These are phyloP conservation scores for Phoma herbarum DNA, from an alignment of 2,329 filamentous ascomycete genomes.

Conservation along the genomic window DNA sequence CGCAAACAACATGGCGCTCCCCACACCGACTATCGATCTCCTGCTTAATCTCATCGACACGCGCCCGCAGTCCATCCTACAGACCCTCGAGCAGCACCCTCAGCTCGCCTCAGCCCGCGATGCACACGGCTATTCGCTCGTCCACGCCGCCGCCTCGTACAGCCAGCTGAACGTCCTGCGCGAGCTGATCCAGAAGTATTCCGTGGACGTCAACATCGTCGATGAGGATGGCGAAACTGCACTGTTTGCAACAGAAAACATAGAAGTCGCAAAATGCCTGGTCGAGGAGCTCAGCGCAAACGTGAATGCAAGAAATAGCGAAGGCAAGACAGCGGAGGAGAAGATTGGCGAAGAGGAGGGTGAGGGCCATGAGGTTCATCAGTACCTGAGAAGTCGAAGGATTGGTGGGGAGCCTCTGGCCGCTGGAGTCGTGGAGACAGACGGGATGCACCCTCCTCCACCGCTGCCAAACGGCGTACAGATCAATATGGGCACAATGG, in stretches of 20 bases:
- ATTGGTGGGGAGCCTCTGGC: conserved; percentile 39
- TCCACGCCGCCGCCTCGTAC: conserved; percentile 94
- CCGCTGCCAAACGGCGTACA: conserved; percentile 78
- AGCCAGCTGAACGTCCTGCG: conserved; percentile 83
- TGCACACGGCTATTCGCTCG: conserved; percentile 89
- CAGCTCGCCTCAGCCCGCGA: conserved; percentile 83
- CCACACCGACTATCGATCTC: conserved; percentile 55
- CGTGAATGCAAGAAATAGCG: conserved; percentile 69
- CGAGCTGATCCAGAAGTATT: conserved; percentile 76
- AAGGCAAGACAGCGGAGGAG: conserved; percentile 81
- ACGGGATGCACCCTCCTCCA: conserved; percentile 58
- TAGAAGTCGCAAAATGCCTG: conserved; percentile 78
- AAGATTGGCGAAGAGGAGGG: conserved; percentile 79
- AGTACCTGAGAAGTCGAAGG: conserved; percentile 66
- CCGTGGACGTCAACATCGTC: conserved; percentile 79
- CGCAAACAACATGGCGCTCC: conserved; percentile 38
- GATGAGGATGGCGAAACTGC: conserved; percentile 95
- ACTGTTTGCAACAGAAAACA: conserved; percentile 88
- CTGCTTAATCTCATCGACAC: conserved; percentile 75
- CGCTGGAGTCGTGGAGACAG: conserved; percentile 29
- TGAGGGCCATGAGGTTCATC: conserved; percentile 77
- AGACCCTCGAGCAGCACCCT: conserved; percentile 77
- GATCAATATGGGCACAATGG: conserved; percentile 80
- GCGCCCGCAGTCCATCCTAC: conserved; percentile 75
- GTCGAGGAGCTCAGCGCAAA: conserved; percentile 85